Percentiles rank a stretch among this genome's conserved stretches.
These are phyloP conservation scores for Pythium biforme DNA, from an alignment of 352 stramenopile species.

Conservation along the genomic window DNA sequence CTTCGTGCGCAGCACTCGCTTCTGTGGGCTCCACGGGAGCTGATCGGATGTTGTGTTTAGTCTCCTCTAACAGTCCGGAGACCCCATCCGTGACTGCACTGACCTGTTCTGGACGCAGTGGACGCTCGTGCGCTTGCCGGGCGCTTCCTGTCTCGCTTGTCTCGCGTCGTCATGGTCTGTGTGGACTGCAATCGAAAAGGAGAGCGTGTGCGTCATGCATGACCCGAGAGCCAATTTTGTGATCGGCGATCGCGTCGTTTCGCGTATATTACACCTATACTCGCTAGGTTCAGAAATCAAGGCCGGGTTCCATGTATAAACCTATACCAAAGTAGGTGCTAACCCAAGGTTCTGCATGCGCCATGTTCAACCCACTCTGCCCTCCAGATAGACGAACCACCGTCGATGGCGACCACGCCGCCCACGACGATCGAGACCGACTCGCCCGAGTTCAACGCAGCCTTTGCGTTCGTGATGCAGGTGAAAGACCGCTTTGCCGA, in stretches of 20 bases:
- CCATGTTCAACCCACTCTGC: too few species aligned
- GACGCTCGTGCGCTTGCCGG: not conserved
- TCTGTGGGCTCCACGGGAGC: not conserved
- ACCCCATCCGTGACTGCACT: not conserved
- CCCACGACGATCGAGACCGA: not conserved
- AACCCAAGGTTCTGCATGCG: too few species aligned
- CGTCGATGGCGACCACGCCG: too few species aligned
- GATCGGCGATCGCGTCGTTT: not conserved
- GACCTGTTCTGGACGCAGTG: not conserved
- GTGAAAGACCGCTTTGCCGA: conserved; percentile 2
- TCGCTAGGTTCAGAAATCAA: not conserved
- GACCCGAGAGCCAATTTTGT: not conserved
- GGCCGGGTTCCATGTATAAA: too few species aligned
- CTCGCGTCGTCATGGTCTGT: conserved; percentile 6
- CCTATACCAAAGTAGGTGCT: too few species aligned
- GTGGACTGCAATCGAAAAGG: too few species aligned
- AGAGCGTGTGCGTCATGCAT: too few species aligned
- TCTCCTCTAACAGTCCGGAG: too few species aligned
- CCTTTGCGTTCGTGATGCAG: not conserved
- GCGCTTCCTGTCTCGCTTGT: not conserved
- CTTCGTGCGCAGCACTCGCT: not conserved
- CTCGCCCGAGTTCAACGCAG: not conserved
- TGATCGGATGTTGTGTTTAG: too few species aligned
- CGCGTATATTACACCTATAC: not conserved
- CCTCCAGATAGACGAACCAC: too few species aligned